Conservation (phyloP, 352 stramenopile species). For the Albugo laibachii region DNA sequence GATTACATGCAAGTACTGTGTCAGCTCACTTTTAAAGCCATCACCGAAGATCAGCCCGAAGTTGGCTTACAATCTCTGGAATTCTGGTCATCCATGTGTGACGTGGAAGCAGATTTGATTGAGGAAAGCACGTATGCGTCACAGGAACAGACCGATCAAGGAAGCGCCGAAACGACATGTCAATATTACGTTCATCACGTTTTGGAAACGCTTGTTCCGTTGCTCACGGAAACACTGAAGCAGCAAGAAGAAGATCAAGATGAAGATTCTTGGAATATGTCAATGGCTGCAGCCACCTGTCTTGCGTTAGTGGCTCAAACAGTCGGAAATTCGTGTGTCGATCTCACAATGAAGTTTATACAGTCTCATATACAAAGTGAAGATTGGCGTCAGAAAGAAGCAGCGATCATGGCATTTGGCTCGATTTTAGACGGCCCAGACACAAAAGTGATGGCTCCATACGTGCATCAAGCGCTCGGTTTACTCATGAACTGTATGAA, state of each 20-base stretch:
- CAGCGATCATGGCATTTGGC: constrained; percentile 93
- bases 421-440: constrained; percentile 88
- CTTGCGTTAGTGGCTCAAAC: constrained; percentile 85
- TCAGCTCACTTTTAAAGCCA: constrained; percentile 87
- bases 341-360: constrained; percentile 88
- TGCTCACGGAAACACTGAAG: constrained; percentile 86
- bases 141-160: constrained; percentile 20
- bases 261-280: constrained; percentile 89
- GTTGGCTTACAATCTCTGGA: constrained; percentile 92
- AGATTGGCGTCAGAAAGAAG: constrained; percentile 91
- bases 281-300: constrained; percentile 87
- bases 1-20: constrained; percentile 95
- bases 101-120: constrained; percentile 88
- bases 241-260: constrained; percentile 90
- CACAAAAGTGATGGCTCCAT: constrained; percentile 77
- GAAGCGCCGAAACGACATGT: constrained; percentile 40
- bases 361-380: constrained; percentile 85
- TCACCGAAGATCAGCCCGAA: constrained; percentile 80
- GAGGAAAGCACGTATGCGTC: constrained; percentile 78
- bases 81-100: constrained; percentile 95
- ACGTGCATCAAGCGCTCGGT: constrained; percentile 86
- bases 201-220: constrained; percentile 72
- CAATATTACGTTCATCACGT: constrained; percentile 80
- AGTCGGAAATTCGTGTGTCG: constrained; percentile 83
- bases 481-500: constrained; percentile 86